A percentile compares a stretch with the other conserved stretches of the same genome.
These are phyloP conservation scores for Boletus pseudopeckii DNA, from an alignment of 768 basidiomycete genomes.

Conservation along the genomic window DNA sequence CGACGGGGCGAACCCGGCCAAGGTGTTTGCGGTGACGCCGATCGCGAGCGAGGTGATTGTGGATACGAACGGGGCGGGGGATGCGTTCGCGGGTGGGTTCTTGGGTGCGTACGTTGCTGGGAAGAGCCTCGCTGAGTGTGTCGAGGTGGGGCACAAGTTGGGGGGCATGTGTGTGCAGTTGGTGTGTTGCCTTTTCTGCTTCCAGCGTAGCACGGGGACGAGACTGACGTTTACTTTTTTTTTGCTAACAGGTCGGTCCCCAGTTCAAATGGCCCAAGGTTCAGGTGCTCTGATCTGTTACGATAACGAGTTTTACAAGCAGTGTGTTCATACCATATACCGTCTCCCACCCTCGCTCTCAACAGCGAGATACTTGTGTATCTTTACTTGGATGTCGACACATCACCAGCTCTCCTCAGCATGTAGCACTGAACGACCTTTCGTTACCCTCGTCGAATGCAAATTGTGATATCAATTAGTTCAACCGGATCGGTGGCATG, in stretches of 20 bases:
- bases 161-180: constrained; percentile 83
- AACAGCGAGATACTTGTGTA: constrained; percentile 34
- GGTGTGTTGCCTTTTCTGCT: constrained; percentile 38
- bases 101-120: constrained; percentile 80
- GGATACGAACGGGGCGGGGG: constrained; percentile 98
- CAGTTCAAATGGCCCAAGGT: constrained; percentile 59
- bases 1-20: constrained; percentile 50
- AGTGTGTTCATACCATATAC: constrained; percentile 1
- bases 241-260: constrained; percentile 44
- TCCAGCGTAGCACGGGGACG: too few relatives aligned
- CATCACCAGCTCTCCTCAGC: constrained; percentile 35
- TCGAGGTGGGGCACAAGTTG: constrained; percentile 84
- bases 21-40: constrained; percentile 55
- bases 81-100: constrained; percentile 97
- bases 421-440: constrained; percentile 24
- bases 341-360: constrained; percentile 32
- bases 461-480: constrained; percentile 23
- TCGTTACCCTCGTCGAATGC: neutral
- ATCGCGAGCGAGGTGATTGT: constrained; percentile 68
- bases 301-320: neutral
- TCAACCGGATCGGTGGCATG: constrained; percentile 1
- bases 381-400: constrained; percentile 21
- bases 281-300: constrained; percentile 33
- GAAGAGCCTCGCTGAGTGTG: constrained; percentile 69
- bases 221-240: neutral